Evolutionary conservation across 495 filamentous ascomycete genomes (phyloP).

Genomic region (Penicillium egyptiacum): DNA sequence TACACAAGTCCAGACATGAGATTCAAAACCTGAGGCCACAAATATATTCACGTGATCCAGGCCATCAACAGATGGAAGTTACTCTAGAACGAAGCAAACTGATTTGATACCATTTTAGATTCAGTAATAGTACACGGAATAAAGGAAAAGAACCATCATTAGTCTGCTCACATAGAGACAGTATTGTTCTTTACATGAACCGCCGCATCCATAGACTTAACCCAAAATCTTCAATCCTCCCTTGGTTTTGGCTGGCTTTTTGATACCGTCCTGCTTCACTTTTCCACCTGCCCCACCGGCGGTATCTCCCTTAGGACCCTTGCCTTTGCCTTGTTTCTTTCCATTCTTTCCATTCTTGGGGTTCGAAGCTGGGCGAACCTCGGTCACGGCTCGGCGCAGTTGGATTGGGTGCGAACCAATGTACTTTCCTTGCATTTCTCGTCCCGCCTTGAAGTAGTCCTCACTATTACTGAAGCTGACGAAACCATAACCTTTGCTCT

Average conservation of each 20-base stretch:
- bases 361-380: slow-evolving; percentile 69
- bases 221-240: slow-evolving; percentile 76
- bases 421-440: slow-evolving; percentile 99
- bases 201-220: slow-evolving; percentile 37
- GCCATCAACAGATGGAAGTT: too few species aligned
- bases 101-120: not conserved
- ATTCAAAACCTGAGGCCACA: too few species aligned
- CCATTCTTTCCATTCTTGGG: slow-evolving; percentile 35
- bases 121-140: too few species aligned
- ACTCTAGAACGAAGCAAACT: too few species aligned
- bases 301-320: slow-evolving; percentile 27
- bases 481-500: slow-evolving; percentile 94
- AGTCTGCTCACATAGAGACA: not conserved
- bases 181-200: not conserved
- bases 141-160: not conserved
- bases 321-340: slow-evolving; percentile 43
- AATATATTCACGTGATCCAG: too few species aligned
- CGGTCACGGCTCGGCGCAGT: slow-evolving; percentile 82
- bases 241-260: slow-evolving; percentile 77
- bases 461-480: slow-evolving; percentile 94
- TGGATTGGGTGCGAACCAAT: slow-evolving; percentile 94
- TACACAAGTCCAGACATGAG: too few species aligned
- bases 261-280: slow-evolving; percentile 65
- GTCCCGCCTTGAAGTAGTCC: slow-evolving; percentile 89
- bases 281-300: slow-evolving; percentile 27